phyloP scores from a whole-genome alignment of 176 grass and related monocot species.

The Juncus effusus region DNA sequence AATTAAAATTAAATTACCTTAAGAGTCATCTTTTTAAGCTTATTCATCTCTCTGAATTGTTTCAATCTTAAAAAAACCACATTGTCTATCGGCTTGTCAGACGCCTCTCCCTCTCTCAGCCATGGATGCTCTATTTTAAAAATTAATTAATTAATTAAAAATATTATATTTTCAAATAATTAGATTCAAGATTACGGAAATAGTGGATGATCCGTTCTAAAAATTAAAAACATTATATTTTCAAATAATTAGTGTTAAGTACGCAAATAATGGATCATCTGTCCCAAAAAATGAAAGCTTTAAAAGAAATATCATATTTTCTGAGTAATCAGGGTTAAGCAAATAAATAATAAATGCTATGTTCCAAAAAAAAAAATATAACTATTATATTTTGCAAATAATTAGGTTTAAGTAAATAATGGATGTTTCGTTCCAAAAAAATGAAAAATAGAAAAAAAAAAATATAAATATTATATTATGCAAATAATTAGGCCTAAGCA shows the following conservation, averaged over 20 bases:
- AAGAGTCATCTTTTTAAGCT: conserved; percentile 32
- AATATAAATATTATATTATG: too few species aligned
- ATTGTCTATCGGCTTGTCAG: conserved; percentile 32
- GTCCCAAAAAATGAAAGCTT: too few species aligned
- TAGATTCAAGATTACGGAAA: conserved; percentile 7
- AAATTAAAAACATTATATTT: too few species aligned
- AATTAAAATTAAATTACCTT: conserved; percentile 15
- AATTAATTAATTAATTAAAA: not conserved
- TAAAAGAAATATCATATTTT: not conserved
- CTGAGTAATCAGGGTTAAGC: conserved; percentile 12
- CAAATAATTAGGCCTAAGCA: not conserved
- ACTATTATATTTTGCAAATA: not conserved
- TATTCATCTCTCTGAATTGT: conserved; percentile 38
- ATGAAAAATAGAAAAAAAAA: not conserved
- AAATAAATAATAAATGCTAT: not conserved
- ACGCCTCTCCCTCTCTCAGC: conserved; percentile 38
- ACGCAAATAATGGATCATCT: too few species aligned
- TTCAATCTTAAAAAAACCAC: conserved; percentile 34
- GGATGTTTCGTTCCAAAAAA: not conserved
- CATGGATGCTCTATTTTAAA: conserved; percentile 27
- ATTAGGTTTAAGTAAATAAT: not conserved
- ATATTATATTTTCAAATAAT: conserved; percentile 14
- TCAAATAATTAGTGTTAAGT: too few species aligned
- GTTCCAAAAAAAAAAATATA: not conserved
- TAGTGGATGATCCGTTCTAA: not conserved